Evolutionary conservation across 148 eudicot genomes (phyloP), one percentile per base, ranked within the genome.

Genomic region (Beta vulgaris): DNA sequence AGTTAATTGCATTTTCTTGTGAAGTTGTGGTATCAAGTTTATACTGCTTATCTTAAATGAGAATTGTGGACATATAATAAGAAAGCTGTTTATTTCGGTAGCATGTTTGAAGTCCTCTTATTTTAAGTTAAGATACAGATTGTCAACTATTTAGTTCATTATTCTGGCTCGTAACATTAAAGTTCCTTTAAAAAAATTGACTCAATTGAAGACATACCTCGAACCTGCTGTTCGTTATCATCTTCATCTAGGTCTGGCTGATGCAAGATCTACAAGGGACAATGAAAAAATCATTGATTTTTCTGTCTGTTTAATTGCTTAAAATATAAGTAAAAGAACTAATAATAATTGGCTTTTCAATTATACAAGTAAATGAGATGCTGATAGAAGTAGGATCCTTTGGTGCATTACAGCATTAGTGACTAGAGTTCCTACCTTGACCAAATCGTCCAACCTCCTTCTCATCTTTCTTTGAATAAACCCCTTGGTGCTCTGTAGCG

Each of bases 391-490:
- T 63, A 68, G 34, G 28, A 26, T n/a, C n/a, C n/a, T n/a, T n/a
- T n/a, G n/a, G n/a, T n/a, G n/a, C n/a, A n/a, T n/a, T n/a, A n/a
- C n/a, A n/a, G n/a, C n/a, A n/a, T n/a, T 10, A 55, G 11, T 43
- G 34, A 15, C 34, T 55, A 55, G 48, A 26, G 29, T 51, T 32
- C 23, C 53, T 87, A 93, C 98, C 98, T 93, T 83, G 75, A 84
- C 92, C 83, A 91, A 80, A 80, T 81, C 83, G 19, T 85, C 88
- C 75, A 88, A 71, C 37, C 89, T 88, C 65, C 54, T 84, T 79
- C 98, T 89, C 92, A 93, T 80, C 83, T 88, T 85, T 76, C 97
- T 87, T 77, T 89, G 96, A 64, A 93, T 85, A 57, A 84, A 89
- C 48, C 97, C 85, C 82, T 85, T 87, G 31, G 93, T 93, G 82